A percentile compares a stretch with the other conserved stretches of the same genome.
Evolutionary conservation across 306 rosid genomes (phyloP).

Genomic region (Datisca glomerata): DNA sequence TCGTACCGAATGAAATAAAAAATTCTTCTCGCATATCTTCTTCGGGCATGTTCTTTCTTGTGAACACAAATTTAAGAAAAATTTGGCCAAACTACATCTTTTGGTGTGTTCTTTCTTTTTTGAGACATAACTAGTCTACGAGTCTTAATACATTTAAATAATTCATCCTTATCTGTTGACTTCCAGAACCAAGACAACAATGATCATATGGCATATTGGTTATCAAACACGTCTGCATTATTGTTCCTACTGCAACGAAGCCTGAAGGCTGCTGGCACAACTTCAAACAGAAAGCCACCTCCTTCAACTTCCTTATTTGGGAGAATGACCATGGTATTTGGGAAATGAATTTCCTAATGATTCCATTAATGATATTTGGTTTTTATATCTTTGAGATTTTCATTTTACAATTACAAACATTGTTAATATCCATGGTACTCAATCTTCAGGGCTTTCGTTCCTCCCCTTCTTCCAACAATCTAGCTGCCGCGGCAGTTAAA

Average conservation of each 20-base stretch:
- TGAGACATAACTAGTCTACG: no score
- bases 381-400: no score
- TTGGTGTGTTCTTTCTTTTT: no score
- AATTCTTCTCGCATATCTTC: no score
- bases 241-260: slow-evolving; percentile 86
- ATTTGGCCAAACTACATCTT: no score
- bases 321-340: slow-evolving; percentile 90
- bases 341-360: neutral
- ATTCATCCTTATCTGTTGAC: slow-evolving; percentile 14
- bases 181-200: slow-evolving; percentile 90
- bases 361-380: no score
- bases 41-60: no score
- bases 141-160: no score
- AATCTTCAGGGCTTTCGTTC: slow-evolving; percentile 84
- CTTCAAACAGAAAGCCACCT: slow-evolving; percentile 59
- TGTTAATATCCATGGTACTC: slow-evolving; percentile 11
- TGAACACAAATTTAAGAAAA: no score
- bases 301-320: slow-evolving; percentile 89
- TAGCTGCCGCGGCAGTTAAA: slow-evolving; percentile 48
- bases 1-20: no score
- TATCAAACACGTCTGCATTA: slow-evolving; percentile 83
- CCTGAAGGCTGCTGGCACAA: slow-evolving; percentile 63
- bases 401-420: no score
- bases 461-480: slow-evolving; percentile 80
- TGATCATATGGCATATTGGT: slow-evolving; percentile 95